phyloP scores from a whole-genome alignment of 2,329 filamentous ascomycete species.

The Xylaria sp. region DNA sequence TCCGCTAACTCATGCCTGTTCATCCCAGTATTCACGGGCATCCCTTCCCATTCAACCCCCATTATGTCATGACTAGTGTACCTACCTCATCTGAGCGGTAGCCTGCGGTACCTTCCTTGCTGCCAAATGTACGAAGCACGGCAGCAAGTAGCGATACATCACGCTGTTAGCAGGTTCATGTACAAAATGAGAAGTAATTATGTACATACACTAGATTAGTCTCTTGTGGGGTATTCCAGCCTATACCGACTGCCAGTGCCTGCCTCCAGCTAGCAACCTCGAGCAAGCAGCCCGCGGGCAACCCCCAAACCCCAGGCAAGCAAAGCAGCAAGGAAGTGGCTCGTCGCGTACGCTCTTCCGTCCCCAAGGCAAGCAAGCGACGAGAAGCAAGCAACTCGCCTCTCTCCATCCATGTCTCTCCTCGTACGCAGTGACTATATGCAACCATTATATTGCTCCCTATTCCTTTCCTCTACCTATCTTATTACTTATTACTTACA shows the following conservation, averaged over 20 bases:
- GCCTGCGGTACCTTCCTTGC: background rate
- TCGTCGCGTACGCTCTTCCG: too few relatives aligned
- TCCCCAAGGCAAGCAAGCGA: background rate
- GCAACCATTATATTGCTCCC: too few relatives aligned
- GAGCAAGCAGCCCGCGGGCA: background rate
- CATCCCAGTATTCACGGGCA: too few relatives aligned
- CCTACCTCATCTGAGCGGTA: background rate
- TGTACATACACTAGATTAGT: background rate
- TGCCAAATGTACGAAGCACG: background rate
- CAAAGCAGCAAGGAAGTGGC: constrained; percentile 6
- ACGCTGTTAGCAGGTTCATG: background rate
- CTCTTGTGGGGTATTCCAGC: background rate
- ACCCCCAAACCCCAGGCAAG: background rate
- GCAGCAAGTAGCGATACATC: background rate
- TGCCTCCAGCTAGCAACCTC: background rate
- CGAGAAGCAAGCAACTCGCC: background rate
- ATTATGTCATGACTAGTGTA: background rate
- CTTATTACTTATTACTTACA: background rate
- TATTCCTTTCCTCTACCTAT: background rate
- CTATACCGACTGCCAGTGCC: background rate
- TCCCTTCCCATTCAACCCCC: too few relatives aligned
- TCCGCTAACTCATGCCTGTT: too few relatives aligned
- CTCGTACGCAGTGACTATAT: too few relatives aligned
- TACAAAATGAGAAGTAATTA: background rate
- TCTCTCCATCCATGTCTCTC: too few relatives aligned